phyloP scores from a whole-genome alignment of 2,329 filamentous ascomycete species.

The Ambrosiella cleistominuta region DNA sequence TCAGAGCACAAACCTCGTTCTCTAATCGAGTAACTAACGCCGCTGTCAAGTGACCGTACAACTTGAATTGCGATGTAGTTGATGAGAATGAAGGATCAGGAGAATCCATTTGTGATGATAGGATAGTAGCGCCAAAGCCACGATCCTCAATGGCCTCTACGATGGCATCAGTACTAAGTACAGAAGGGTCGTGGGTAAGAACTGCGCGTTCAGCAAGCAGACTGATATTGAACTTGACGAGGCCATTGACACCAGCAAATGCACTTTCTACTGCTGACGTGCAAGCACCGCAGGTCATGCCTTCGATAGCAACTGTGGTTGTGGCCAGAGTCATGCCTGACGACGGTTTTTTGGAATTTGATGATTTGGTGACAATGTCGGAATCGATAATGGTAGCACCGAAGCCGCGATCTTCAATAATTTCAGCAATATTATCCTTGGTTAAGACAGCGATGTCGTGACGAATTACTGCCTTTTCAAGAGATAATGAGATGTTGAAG shows the following conservation, averaged over 20 bases:
- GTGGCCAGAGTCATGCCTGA: constrained; percentile 32
- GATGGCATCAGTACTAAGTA: constrained; percentile 57
- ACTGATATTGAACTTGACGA: constrained; percentile 87
- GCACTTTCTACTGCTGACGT: constrained; percentile 78
- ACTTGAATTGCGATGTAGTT: constrained; percentile 57
- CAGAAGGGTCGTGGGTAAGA: constrained; percentile 60
- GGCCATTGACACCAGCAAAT: constrained; percentile 58
- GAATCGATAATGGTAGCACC: constrained; percentile 64
- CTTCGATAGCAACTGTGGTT: constrained; percentile 78
- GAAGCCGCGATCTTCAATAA: constrained; percentile 59
- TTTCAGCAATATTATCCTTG: constrained; percentile 36
- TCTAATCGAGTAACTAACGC: constrained; percentile 57
- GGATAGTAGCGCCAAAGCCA: constrained; percentile 70
- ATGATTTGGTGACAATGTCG: constrained; percentile 25
- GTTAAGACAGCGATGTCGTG: constrained; percentile 46
- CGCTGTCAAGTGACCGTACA: constrained; percentile 65
- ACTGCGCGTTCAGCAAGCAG: constrained; percentile 83
- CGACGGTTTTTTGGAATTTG: constrained; percentile 13
- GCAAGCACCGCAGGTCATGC: constrained; percentile 96
- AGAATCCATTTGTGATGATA: constrained; percentile 53
- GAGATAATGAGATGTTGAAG: constrained; percentile 69
- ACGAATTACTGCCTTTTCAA: constrained; percentile 70
- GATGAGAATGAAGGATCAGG: constrained; percentile 35
- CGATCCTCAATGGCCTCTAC: constrained; percentile 71
- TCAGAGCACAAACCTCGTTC: constrained; percentile 40